Percentiles rank a stretch among this genome's conserved stretches.
Conservation (phyloP, 805 yeast species). For the Candida ortonii region DNA sequence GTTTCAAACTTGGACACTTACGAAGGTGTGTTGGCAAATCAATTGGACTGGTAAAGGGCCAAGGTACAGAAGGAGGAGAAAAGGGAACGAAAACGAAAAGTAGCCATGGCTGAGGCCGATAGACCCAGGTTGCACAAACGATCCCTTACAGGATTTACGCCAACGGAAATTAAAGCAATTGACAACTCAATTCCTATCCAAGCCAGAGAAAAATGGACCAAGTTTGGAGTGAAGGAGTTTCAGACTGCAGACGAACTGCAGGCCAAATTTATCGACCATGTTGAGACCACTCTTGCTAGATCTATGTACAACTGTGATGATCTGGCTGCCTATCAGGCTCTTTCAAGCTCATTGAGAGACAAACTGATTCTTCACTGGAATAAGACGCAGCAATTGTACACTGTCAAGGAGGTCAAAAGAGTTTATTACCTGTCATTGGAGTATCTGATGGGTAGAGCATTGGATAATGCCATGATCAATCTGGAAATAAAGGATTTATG, state of each 20-base stretch:
- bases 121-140: constrained; percentile 61
- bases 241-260: constrained; percentile 57
- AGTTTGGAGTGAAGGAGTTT: constrained; percentile 56
- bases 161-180: constrained; percentile 79
- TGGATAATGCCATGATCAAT: constrained; percentile 90
- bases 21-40: too few relatives aligned
- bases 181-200: constrained; percentile 79
- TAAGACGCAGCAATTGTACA: constrained; percentile 86
- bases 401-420: constrained; percentile 78
- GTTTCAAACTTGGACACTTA: too few relatives aligned
- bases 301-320: constrained; percentile 89
- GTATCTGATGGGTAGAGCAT: constrained; percentile 90
- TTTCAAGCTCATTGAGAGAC: constrained; percentile 76
- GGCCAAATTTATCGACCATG: constrained; percentile 71
- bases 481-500: constrained; percentile 64
- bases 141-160: constrained; percentile 86
- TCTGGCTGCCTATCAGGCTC: constrained; percentile 89
- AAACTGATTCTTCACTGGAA: constrained; percentile 85
- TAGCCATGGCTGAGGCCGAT: too few relatives aligned
- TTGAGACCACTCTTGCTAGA: constrained; percentile 88
- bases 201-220: constrained; percentile 76
- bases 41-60: too few relatives aligned
- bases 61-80: too few relatives aligned
- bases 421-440: constrained; percentile 85
- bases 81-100: too few relatives aligned